These are phyloP conservation scores for Buxus sempervirens DNA, from an alignment of 164 flowering plant species.

Conservation along the genomic window DNA sequence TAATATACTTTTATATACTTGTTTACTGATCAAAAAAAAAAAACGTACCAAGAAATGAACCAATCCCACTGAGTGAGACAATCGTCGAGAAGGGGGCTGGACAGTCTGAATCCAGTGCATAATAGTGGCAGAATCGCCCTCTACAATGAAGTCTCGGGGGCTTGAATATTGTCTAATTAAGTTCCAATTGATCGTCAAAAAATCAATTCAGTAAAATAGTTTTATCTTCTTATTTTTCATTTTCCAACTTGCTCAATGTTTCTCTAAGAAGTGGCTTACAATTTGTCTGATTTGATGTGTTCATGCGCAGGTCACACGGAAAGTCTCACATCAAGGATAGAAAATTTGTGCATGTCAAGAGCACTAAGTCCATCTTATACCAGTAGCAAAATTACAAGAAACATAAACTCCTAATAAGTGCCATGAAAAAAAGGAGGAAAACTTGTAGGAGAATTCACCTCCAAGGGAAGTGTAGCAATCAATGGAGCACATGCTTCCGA, in stretches of 20 bases:
- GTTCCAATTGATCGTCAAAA: neutral
- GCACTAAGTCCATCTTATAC: neutral
- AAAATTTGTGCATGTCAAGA: neutral
- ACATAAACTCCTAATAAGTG: neutral
- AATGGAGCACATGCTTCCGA: conserved; percentile 77
- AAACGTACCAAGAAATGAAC: no score
- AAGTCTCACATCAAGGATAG: neutral
- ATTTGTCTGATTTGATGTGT: neutral
- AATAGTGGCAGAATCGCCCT: no score
- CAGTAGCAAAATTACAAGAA: neutral
- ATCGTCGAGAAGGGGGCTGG: no score
- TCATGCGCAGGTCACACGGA: no score
- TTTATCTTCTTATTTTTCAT: no score
- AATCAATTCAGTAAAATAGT: neutral
- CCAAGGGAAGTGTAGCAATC: conserved; percentile 88
- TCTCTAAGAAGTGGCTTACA: neutral
- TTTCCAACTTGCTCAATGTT: neutral
- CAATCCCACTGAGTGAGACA: no score
- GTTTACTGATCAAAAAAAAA: no score
- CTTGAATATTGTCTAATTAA: neutral
- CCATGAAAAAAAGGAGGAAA: neutral
- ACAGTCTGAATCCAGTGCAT: no score
- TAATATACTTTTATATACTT: no score
- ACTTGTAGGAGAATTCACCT: conserved; percentile 39
- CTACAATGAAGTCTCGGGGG: no score